Percentiles rank a stretch among this genome's conserved stretches.
phyloP scores from a whole-genome alignment of 1,284 basidiomycete species.

The Ganoderma sp. region DNA sequence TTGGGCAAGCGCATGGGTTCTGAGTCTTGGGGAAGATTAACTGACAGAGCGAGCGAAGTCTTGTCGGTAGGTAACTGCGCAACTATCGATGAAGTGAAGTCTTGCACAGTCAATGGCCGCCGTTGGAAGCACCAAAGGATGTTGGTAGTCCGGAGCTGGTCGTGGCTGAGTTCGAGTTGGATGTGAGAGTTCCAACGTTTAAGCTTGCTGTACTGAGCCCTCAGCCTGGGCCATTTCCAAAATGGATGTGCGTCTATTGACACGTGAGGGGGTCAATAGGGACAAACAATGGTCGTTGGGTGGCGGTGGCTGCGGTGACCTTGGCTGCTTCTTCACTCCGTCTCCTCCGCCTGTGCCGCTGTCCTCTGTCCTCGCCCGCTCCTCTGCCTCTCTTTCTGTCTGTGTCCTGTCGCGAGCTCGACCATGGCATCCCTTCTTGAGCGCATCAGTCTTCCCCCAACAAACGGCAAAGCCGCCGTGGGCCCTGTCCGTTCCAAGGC shows the following conservation, averaged over 20 bases:
- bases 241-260: background rate
- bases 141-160: too few relatives aligned
- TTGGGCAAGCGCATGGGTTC: too few relatives aligned
- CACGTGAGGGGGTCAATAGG: background rate
- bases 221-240: too few relatives aligned
- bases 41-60: too few relatives aligned
- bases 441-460: constrained; percentile 57
- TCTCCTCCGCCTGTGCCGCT: background rate
- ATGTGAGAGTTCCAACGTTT: too few relatives aligned
- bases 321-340: background rate
- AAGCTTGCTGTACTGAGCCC: too few relatives aligned
- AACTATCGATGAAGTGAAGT: too few relatives aligned
- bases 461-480: constrained; percentile 43
- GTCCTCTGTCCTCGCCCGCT: background rate
- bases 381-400: background rate
- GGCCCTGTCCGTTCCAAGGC: constrained; percentile 67
- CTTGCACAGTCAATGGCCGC: too few relatives aligned
- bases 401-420: background rate
- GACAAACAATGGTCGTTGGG: background rate
- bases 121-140: too few relatives aligned
- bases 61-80: too few relatives aligned
- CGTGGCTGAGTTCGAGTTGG: too few relatives aligned
- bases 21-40: too few relatives aligned
- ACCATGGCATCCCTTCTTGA: constrained; percentile 66
- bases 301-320: background rate